phyloP scores from a whole-genome alignment of 73 alveolate genomes.

The Stentor roeselii region DNA sequence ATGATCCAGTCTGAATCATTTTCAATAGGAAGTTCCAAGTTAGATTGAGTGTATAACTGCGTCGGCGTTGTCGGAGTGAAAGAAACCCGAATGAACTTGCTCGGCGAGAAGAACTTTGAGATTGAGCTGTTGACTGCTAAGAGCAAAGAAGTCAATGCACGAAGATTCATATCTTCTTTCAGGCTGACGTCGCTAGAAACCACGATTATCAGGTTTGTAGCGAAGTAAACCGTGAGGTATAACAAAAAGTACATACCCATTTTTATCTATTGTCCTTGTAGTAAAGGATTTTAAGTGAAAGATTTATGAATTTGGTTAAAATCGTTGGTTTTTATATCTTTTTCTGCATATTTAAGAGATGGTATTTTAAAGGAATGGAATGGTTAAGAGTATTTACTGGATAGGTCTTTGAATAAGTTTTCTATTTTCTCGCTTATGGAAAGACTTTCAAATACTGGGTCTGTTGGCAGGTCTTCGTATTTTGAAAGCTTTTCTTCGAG shows the following conservation, averaged over 20 bases:
- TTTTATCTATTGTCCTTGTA: no score
- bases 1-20: neutral
- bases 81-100: neutral
- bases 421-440: slow-evolving; percentile 9
- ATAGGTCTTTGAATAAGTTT: neutral
- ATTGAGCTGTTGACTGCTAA: neutral
- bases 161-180: neutral
- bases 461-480: neutral
- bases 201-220: neutral
- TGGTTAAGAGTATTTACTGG: no score
- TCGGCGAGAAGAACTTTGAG: neutral
- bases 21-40: neutral
- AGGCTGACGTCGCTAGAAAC: neutral
- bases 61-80: neutral
- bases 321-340: no score
- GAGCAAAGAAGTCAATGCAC: neutral
- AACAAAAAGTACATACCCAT: neutral
- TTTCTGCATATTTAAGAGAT: no score
- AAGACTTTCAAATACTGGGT: slow-evolving; percentile 1
- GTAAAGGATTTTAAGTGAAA: no score
- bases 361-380: no score
- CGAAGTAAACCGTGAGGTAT: neutral
- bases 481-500: slow-evolving; percentile 10
- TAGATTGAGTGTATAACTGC: neutral
- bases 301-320: no score